phyloP scores from a whole-genome alignment of 1,284 basidiomycete genomes.

The Pholiota adiposa region DNA sequence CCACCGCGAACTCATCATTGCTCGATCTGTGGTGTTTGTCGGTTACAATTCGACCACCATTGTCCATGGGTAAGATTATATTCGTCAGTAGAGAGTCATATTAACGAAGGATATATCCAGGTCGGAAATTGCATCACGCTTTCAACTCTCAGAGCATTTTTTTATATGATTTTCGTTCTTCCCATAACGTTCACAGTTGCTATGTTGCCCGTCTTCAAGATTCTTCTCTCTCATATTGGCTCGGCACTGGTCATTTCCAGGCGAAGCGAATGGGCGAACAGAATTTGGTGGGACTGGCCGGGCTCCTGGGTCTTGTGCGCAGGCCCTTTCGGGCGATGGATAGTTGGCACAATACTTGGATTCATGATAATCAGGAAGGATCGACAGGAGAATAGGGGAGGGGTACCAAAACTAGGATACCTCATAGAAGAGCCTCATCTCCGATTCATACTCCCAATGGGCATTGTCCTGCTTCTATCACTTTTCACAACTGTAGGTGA shows the following conservation, averaged over 20 bases:
- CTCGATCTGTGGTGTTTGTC: conserved; percentile 52
- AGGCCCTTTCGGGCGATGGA: conserved; percentile 51
- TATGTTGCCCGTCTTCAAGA: conserved; percentile 36
- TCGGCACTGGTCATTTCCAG: conserved; percentile 40
- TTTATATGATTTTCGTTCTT: conserved; percentile 40
- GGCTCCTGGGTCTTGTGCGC: conserved; percentile 54
- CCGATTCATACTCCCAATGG: conserved; percentile 33
- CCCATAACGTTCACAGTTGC: conserved; percentile 38
- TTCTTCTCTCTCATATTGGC: conserved; percentile 36
- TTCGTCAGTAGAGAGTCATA: background rate
- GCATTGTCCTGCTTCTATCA: conserved; percentile 37
- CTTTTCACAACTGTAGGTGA: conserved; percentile 45
- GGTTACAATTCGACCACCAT: conserved; percentile 57
- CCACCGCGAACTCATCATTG: conserved; percentile 57
- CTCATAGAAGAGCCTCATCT: conserved; percentile 47
- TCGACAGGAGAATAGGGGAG: conserved; percentile 4
- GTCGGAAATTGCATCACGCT: conserved; percentile 55
- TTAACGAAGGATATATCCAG: conserved; percentile 28
- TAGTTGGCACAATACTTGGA: conserved; percentile 46
- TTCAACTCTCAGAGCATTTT: conserved; percentile 44
- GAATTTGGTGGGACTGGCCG: conserved; percentile 53
- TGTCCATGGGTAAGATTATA: conserved; percentile 52
- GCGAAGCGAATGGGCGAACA: conserved; percentile 35
- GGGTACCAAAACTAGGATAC: conserved; percentile 21
- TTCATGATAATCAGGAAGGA: conserved; percentile 37